Percentiles rank a stretch among this genome's conserved stretches.
Conservation (phyloP, 2,329 filamentous ascomycete species). For the Exserohilum turcica region DNA sequence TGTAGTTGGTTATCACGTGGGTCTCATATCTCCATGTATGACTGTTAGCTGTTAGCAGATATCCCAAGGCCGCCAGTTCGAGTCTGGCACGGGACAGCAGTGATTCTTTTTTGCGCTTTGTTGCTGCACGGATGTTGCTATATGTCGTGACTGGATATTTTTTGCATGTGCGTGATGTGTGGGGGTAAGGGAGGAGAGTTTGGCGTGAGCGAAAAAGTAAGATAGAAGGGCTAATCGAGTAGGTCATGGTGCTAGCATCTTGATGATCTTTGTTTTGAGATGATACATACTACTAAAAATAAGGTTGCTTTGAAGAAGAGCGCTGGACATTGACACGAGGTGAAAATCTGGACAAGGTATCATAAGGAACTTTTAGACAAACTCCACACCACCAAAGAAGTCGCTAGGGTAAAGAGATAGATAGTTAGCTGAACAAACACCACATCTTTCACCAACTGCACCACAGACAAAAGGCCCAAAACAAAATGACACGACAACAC, state of each 20-base stretch:
- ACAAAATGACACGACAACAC: constrained; percentile 4
- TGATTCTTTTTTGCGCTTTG: constrained; percentile 1
- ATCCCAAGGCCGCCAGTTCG: constrained; percentile 17
- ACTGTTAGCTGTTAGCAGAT: constrained; percentile 4
- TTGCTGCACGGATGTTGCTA: too few species aligned
- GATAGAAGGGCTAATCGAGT: too few species aligned
- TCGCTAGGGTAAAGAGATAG: too few species aligned
- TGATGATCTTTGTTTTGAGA: too few species aligned
- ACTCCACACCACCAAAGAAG: background rate
- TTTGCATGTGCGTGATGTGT: background rate
- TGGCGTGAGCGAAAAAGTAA: too few species aligned
- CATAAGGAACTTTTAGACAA: background rate
- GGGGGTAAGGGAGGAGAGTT: too few species aligned
- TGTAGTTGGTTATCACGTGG: constrained; percentile 20
- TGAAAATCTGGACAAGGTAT: too few species aligned
- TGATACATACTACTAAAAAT: too few species aligned
- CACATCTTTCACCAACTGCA: background rate
- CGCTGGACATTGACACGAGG: too few species aligned
- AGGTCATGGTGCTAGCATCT: too few species aligned
- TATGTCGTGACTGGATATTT: too few species aligned
- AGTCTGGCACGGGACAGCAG: constrained; percentile 12
- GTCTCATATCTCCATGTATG: constrained; percentile 12
- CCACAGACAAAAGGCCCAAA: background rate
- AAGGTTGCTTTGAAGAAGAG: too few species aligned
- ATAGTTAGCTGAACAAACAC: background rate